These are phyloP conservation scores for Boehmeria nivea DNA, from an alignment of 306 rosid species.

Conservation along the genomic window DNA sequence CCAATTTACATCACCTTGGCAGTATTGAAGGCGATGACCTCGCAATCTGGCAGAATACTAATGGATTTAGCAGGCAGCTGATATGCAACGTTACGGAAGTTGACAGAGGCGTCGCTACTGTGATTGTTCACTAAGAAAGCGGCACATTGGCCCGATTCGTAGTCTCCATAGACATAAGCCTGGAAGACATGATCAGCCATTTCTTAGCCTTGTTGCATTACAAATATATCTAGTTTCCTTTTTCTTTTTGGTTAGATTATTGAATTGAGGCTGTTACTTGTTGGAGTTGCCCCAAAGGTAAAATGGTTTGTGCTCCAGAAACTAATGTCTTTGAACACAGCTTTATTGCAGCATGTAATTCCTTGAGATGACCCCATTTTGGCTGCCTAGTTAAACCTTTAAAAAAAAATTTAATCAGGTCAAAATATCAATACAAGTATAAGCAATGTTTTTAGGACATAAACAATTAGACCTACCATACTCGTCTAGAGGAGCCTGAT, in stretches of 20 bases:
- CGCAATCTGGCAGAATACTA: slow-evolving; percentile 44
- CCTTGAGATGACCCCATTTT: slow-evolving; percentile 74
- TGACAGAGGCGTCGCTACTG: slow-evolving; percentile 17
- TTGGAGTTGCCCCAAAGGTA: slow-evolving; percentile 23
- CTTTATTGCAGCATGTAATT: slow-evolving; percentile 60
- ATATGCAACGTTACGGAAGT: slow-evolving; percentile 18
- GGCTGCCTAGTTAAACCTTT: slow-evolving; percentile 63
- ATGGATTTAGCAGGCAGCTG: slow-evolving; percentile 26
- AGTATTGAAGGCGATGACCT: slow-evolving; percentile 30
- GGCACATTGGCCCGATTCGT: slow-evolving; percentile 33
- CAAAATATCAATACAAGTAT: background rate
- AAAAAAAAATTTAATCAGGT: slow-evolving; percentile 11
- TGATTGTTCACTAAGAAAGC: slow-evolving; percentile 41
- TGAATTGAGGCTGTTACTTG: slow-evolving; percentile 8
- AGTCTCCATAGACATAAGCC: slow-evolving; percentile 32
- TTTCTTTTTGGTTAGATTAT: too few species aligned
- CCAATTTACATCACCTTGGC: slow-evolving; percentile 31
- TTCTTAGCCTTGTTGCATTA: background rate
- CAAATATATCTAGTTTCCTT: background rate
- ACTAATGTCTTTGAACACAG: slow-evolving; percentile 30
- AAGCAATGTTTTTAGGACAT: background rate
- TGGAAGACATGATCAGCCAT: background rate
- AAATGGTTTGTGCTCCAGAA: slow-evolving; percentile 16
- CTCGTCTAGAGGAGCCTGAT: slow-evolving; percentile 38
- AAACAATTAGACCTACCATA: slow-evolving; percentile 18